Conservation (phyloP, 1,139 yeast genomes). For the Lodderomyces pseudojiufengensis region DNA sequence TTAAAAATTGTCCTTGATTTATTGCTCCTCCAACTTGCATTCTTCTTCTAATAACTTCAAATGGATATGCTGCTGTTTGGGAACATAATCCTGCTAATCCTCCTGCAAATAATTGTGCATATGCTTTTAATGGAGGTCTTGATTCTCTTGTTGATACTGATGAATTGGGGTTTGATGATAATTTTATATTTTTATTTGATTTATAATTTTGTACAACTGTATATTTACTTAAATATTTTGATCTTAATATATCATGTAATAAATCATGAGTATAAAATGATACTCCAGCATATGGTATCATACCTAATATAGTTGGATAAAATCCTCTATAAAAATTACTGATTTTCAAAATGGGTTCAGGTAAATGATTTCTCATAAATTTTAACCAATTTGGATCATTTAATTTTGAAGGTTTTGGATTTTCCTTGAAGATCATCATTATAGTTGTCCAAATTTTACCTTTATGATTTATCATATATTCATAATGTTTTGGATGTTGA, state of each 20-base stretch:
- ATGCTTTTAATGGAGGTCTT: constrained; percentile 68
- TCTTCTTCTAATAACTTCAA: constrained; percentile 89
- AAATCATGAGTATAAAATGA: constrained; percentile 92
- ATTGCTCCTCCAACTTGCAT: constrained; percentile 93
- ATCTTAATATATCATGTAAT: constrained; percentile 79
- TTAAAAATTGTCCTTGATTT: constrained; percentile 56
- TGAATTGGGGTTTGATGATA: constrained; percentile 7
- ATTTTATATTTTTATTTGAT: neutral
- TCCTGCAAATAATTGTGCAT: constrained; percentile 94
- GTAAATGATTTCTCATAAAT: constrained; percentile 29
- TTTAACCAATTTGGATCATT: constrained; percentile 38
- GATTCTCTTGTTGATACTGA: constrained; percentile 41
- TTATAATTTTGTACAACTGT: constrained; percentile 45
- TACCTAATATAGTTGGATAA: constrained; percentile 89
- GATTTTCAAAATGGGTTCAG: constrained; percentile 37
- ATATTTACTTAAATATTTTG: constrained; percentile 47
- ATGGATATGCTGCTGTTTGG: constrained; percentile 96
- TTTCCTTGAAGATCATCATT: constrained; percentile 56
- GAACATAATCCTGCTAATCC: constrained; percentile 93
- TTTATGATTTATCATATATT: constrained; percentile 27
- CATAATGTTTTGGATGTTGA: constrained; percentile 19
- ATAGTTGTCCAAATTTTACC: constrained; percentile 60
- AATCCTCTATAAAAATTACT: constrained; percentile 91
- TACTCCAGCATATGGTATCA: constrained; percentile 98
- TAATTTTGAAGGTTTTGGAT: constrained; percentile 41